Conservation (phyloP, 202 grass and related monocot genomes). For the Setaria viridis region DNA sequence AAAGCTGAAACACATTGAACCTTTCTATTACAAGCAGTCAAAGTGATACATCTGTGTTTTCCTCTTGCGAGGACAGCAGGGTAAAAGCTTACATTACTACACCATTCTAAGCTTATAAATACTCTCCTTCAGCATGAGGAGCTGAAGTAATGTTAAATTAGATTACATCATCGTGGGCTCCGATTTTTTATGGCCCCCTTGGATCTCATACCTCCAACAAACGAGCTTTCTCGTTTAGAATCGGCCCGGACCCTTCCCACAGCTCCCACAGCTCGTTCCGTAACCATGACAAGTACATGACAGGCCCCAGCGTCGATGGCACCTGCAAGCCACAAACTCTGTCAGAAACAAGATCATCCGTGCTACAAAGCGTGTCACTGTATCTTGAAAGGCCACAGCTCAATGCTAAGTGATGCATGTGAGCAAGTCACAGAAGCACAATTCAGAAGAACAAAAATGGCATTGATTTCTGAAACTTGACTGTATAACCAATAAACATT, state of each 20-base stretch:
- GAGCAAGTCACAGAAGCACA: constrained; percentile 23
- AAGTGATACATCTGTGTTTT: constrained; percentile 30
- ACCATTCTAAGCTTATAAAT: constrained; percentile 45
- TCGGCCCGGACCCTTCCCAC: constrained; percentile 73
- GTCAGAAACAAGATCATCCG: constrained; percentile 29
- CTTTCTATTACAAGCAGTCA: constrained; percentile 28
- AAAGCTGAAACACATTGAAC: constrained; percentile 14
- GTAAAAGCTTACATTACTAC: constrained; percentile 36
- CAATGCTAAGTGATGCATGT: background rate
- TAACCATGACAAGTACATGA: constrained; percentile 87
- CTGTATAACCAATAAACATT: constrained; percentile 24
- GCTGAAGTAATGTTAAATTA: constrained; percentile 30
- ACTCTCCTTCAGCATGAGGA: constrained; percentile 33
- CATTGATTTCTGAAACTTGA: constrained; percentile 9
- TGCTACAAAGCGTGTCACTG: too few relatives aligned
- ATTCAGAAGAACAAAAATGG: background rate
- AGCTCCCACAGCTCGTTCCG: constrained; percentile 88
- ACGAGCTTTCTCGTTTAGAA: constrained; percentile 80
- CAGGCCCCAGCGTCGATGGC: constrained; percentile 84
- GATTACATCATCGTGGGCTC: constrained; percentile 26
- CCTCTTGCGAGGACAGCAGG: constrained; percentile 46
- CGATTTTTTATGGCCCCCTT: constrained; percentile 4
- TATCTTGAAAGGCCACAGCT: background rate
- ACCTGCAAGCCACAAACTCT: constrained; percentile 58
- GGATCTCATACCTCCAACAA: constrained; percentile 68